phyloP scores from a whole-genome alignment of 2,329 filamentous ascomycete species.

The Epichloe sibirici region DNA sequence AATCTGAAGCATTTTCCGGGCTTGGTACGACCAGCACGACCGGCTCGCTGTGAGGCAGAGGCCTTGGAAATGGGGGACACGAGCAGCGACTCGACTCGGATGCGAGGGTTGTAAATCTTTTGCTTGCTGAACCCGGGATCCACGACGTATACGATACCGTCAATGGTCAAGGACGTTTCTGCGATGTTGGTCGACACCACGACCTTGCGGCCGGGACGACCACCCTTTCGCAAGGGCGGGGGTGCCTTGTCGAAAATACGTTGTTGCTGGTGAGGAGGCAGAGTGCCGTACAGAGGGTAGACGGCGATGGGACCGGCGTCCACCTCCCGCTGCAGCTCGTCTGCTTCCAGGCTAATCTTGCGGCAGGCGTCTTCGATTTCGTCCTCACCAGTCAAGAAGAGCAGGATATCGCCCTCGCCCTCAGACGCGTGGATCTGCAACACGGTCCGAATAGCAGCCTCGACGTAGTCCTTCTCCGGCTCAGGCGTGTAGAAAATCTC shows the following conservation, averaged over 20 bases:
- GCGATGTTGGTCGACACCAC: conserved; percentile 97
- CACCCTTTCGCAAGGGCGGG: conserved; percentile 56
- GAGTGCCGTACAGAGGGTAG: conserved; percentile 86
- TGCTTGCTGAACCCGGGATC: conserved; percentile 99
- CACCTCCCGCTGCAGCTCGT: conserved; percentile 84
- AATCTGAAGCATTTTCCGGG: conserved; percentile 97
- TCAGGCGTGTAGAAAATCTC: conserved; percentile 98
- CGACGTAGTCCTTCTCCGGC: conserved; percentile 91
- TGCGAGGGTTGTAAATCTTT: conserved; percentile 96
- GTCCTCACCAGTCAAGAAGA: conserved; percentile 96
- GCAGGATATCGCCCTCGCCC: conserved; percentile 78
- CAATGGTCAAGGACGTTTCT: conserved; percentile 93
- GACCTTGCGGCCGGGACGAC: conserved; percentile 80
- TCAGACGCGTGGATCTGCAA: conserved; percentile 94
- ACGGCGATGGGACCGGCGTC: conserved; percentile 82
- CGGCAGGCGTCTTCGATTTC: conserved; percentile 95
- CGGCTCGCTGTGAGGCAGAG: conserved; percentile 90
- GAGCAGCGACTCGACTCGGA: conserved; percentile 91
- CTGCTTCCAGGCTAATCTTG: conserved; percentile 81
- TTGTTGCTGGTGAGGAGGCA: conserved; percentile 89
- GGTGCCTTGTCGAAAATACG: conserved; percentile 89
- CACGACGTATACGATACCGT: conserved; percentile 98
- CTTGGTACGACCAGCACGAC: conserved; percentile 96
- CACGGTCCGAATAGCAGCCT: conserved; percentile 87
- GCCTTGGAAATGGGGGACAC: conserved; percentile 97